A percentile compares a stretch with the other conserved stretches of the same genome.
These are phyloP conservation scores for Penicillium paradoxum DNA, from an alignment of 495 filamentous ascomycete genomes.

Conservation along the genomic window DNA sequence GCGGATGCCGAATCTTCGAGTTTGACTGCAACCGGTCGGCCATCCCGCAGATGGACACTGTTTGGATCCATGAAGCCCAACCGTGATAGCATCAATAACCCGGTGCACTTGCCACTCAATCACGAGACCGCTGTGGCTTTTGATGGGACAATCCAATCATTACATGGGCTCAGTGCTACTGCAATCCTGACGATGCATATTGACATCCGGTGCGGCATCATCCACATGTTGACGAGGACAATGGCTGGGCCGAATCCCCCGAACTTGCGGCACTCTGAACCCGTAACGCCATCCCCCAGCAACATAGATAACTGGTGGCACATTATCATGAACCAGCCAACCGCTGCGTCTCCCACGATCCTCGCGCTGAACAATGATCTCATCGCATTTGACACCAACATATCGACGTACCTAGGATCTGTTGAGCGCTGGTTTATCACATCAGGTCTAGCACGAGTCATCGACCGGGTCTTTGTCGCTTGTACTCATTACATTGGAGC, in stretches of 20 bases:
- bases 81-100: conserved; percentile 46
- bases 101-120: conserved; percentile 86
- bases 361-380: conserved; percentile 75
- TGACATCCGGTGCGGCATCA: conserved; percentile 76
- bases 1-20: conserved; percentile 40
- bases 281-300: conserved; percentile 47
- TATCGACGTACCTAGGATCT: conserved; percentile 61
- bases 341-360: conserved; percentile 73
- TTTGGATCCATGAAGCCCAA: conserved; percentile 55
- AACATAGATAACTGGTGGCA: conserved; percentile 61
- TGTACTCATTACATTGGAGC: conserved; percentile 57
- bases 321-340: conserved; percentile 65
- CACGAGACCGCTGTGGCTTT: conserved; percentile 76
- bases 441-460: conserved; percentile 63
- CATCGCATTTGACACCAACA: conserved; percentile 75
- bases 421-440: conserved; percentile 64
- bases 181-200: conserved; percentile 81
- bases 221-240: conserved; percentile 55
- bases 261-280: conserved; percentile 31
- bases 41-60: conserved; percentile 74
- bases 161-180: conserved; percentile 68
- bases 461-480: conserved; percentile 65
- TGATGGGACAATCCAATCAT: conserved; percentile 75
- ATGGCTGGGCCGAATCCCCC: conserved; percentile 45
- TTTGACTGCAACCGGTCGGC: conserved; percentile 33